Evolutionary conservation across 2,329 filamentous ascomycete genomes (phyloP), one percentile per base, ranked within the genome.

Genomic region (Colletotrichum falcatum): DNA sequence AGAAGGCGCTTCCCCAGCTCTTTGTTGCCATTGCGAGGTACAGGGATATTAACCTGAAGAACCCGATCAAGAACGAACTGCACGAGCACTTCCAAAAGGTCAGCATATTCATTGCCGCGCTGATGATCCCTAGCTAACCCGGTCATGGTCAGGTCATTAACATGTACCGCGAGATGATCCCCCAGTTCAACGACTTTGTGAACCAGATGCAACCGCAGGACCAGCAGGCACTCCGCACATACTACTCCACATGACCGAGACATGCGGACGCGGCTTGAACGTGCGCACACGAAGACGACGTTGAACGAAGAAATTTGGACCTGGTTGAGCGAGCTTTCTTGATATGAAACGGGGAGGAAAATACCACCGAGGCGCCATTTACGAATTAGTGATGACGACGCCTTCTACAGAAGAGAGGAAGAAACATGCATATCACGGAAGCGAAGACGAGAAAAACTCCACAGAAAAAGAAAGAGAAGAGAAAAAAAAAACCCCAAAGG

Each of bases 21-120:
- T 97, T 99, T 79, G 88, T 86, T 61, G 88, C 93, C 67, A 97
- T 98, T 82, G 93, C 95, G 20, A 86, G 88, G 71, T 97, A 94
- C 79, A 89, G 89, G 69, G 88, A 91, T 73, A 87, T 91, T 72
- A 85, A 87, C 71, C 83, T 89, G 65, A 86, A 86, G 69, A 89
- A 84, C 68, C 87, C 89, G 30, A 81, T 89, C 73, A 91, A 90
- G 77, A 86, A 89, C 74, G 89, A 91, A 70, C 84, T 94, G 63
- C 88, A 92, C 67, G 87, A 89, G 64, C 89, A 91, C 48, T 97
- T 97, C 81, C 90, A 93, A 78, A 89, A 92, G 81, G 94, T 95
- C 80, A 84, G 89, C 80, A 46, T 33, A 26, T 23, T 23, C 18
- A 28, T 14, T 56, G n/a, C 16, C 20, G 44, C 53, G 70, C 75